Evolutionary conservation across 139 green algal genomes (phyloP).

Genomic region (Medakamo hakoo): DNA sequence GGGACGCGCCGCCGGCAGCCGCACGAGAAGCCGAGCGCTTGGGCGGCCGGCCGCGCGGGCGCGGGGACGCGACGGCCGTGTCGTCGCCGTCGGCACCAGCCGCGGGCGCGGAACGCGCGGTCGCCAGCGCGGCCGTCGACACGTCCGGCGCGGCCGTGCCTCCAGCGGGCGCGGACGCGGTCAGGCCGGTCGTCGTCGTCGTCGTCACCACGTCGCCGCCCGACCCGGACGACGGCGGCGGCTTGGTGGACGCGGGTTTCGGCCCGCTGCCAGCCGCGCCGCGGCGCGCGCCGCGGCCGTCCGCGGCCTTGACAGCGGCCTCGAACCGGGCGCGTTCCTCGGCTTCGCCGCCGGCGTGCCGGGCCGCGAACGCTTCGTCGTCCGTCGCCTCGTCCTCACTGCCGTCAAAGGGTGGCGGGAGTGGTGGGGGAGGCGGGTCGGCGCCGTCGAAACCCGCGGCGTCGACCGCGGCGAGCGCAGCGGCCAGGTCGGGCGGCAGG

Average conservation of each 20-base stretch:
- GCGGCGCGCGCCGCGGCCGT: neutral
- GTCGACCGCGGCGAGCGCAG: neutral
- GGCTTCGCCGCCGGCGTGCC: conserved; percentile 9
- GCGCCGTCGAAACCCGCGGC: neutral
- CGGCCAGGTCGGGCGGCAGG: neutral
- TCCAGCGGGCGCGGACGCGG: neutral
- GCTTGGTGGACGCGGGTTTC: neutral
- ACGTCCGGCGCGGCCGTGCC: too few relatives aligned
- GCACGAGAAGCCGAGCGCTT: too few relatives aligned
- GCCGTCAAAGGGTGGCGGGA: conserved; percentile 8
- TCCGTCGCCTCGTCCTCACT: conserved; percentile 13
- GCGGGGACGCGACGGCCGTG: too few relatives aligned
- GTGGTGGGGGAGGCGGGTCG: conserved; percentile 1
- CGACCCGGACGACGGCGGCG: neutral
- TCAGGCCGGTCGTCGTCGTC: neutral
- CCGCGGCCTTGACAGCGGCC: neutral
- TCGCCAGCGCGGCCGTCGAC: too few relatives aligned
- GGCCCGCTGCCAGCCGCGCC: too few relatives aligned
- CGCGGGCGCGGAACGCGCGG: too few relatives aligned
- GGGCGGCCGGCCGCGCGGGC: too few relatives aligned
- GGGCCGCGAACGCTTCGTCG: conserved; percentile 14
- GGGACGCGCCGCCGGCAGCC: too few relatives aligned
- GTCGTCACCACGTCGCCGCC: too few relatives aligned
- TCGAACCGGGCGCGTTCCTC: conserved; percentile 10
- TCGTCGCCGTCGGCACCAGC: too few relatives aligned